Percentiles rank a stretch among this genome's conserved stretches.
phyloP scores from a whole-genome alignment of 75 land plant genomes.

The Cunninghamia lanceolata region DNA sequence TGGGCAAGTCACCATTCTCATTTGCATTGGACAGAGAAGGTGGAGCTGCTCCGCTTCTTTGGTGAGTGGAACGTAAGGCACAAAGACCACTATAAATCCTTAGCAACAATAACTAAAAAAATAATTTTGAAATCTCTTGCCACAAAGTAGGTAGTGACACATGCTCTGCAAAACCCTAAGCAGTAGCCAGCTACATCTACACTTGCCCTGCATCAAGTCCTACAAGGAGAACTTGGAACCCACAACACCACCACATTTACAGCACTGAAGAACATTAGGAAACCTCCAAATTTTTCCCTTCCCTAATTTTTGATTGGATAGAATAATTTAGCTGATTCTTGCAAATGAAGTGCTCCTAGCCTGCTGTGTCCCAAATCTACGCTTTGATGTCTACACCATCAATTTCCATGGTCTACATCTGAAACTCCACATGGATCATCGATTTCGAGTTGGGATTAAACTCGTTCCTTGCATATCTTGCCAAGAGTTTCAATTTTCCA shows the following conservation, averaged over 20 bases:
- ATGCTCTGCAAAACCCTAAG: no score
- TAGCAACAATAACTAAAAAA: not conserved
- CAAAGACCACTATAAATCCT: slow-evolving; percentile 10
- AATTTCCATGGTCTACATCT: slow-evolving; percentile 74
- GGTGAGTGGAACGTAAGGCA: slow-evolving; percentile 76
- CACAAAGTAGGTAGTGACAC: no score
- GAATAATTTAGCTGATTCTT: no score
- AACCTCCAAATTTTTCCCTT: no score
- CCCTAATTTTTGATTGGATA: no score
- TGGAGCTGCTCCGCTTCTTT: slow-evolving; percentile 28
- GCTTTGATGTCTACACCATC: slow-evolving; percentile 80
- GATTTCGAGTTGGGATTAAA: slow-evolving; percentile 77
- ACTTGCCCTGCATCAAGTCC: slow-evolving; percentile 90
- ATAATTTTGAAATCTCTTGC: no score
- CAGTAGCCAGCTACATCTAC: no score
- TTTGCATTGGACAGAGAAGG: not conserved
- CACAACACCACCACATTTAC: no score
- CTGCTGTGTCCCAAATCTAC: no score
- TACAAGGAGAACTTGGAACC: no score
- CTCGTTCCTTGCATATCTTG: slow-evolving; percentile 66
- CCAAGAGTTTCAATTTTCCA: slow-evolving; percentile 71
- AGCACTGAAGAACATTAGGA: no score
- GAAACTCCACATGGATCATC: slow-evolving; percentile 82
- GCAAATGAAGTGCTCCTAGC: no score
- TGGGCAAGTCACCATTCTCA: not conserved